Evolutionary conservation across 257 asterid genomes (phyloP).

Genomic region (Plectranthus barbatus): DNA sequence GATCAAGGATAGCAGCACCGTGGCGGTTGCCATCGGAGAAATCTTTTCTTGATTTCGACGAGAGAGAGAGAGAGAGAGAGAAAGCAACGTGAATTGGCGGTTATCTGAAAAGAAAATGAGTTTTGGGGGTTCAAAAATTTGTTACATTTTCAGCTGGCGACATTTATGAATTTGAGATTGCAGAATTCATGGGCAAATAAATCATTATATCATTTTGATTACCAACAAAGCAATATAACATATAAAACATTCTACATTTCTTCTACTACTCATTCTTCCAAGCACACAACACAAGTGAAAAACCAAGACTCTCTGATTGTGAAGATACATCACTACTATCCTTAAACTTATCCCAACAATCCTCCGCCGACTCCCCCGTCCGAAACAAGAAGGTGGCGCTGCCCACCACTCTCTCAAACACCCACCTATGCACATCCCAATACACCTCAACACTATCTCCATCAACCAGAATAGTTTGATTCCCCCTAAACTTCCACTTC

Average conservation of each 20-base stretch:
- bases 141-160: too few relatives aligned
- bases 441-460: conserved; percentile 52
- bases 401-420: conserved; percentile 35
- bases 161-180: too few relatives aligned
- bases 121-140: too few relatives aligned
- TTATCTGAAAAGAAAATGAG: too few relatives aligned
- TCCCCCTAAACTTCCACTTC: conserved; percentile 69
- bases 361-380: conserved; percentile 15
- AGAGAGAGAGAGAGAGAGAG: background rate
- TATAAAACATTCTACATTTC: too few relatives aligned
- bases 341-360: conserved; percentile 15
- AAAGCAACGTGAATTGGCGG: background rate
- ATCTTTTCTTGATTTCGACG: conserved; percentile 4
- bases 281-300: conserved; percentile 59
- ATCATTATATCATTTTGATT: too few relatives aligned
- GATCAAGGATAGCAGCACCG: conserved; percentile 6
- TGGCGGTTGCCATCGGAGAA: conserved; percentile 21
- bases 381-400: conserved; percentile 64
- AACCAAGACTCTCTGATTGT: conserved; percentile 30
- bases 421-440: conserved; percentile 79
- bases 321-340: conserved; percentile 15
- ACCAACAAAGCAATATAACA: too few relatives aligned
- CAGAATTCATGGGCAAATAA: too few relatives aligned
- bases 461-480: conserved; percentile 48
- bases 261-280: conserved; percentile 44